A percentile compares a stretch with the other conserved stretches of the same genome.
These are phyloP conservation scores for Aspergillus tubingensis DNA, from an alignment of 2,329 filamentous ascomycete species.

Conservation along the genomic window DNA sequence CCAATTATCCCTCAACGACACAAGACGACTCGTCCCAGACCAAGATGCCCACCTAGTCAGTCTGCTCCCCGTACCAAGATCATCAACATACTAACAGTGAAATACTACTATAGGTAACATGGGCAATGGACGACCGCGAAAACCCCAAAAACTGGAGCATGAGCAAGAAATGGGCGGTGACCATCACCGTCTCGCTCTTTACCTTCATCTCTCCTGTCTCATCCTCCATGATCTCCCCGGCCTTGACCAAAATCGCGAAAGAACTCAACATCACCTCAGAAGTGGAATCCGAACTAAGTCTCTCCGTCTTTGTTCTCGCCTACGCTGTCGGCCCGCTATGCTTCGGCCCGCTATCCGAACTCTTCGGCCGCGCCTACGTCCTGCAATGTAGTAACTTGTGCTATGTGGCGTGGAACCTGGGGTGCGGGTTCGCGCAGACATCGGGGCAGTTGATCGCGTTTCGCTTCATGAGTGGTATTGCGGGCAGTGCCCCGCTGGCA, in stretches of 20 bases:
- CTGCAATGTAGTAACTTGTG: conserved; percentile 18
- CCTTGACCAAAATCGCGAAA: conserved; percentile 50
- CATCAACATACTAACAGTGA: too few relatives aligned
- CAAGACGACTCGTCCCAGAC: too few relatives aligned
- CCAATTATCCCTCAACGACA: too few relatives aligned
- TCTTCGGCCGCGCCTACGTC: conserved; percentile 16
- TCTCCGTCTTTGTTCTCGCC: conserved; percentile 58
- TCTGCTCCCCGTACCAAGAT: too few relatives aligned
- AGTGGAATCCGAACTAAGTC: conserved; percentile 48
- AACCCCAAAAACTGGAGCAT: conserved; percentile 57
- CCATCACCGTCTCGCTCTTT: conserved; percentile 57
- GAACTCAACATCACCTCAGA: conserved; percentile 54
- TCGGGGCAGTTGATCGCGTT: conserved; percentile 45
- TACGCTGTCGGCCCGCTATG: conserved; percentile 43
- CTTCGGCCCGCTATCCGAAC: conserved; percentile 19
- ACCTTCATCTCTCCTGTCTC: conserved; percentile 65
- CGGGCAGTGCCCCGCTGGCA: conserved; percentile 50
- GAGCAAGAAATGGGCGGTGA: conserved; percentile 59
- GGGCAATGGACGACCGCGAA: conserved; percentile 12
- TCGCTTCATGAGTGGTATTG: conserved; percentile 60
- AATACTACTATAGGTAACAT: too few relatives aligned
- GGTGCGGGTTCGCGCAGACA: conserved; percentile 43
- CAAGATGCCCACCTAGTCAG: too few relatives aligned
- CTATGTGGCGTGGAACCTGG: conserved; percentile 19
- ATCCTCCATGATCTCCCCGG: conserved; percentile 60